Conservation (phyloP, 2,329 filamentous ascomycete genomes). For the Neofusicoccum kwambonambiense region DNA sequence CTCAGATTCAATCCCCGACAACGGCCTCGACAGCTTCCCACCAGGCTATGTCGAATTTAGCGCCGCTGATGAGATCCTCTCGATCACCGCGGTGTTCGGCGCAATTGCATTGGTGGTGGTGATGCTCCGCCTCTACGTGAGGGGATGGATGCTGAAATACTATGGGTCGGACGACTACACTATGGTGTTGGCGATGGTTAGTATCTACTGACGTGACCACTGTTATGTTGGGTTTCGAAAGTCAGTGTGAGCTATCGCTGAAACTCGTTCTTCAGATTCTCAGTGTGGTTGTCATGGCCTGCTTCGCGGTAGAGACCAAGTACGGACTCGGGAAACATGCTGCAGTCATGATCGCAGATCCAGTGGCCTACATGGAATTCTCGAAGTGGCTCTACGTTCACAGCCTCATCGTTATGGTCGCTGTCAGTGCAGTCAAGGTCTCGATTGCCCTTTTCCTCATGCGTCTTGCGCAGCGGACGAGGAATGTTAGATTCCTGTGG, state of each 20-base stretch:
- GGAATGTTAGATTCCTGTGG: constrained; percentile 43
- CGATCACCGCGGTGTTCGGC: constrained; percentile 41
- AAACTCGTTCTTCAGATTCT: not conserved
- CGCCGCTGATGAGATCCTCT: constrained; percentile 41
- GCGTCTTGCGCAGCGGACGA: constrained; percentile 41
- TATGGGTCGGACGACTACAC: constrained; percentile 51
- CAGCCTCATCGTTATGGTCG: constrained; percentile 48
- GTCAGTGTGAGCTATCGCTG: not conserved
- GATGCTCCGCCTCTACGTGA: constrained; percentile 47
- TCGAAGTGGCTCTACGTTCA: constrained; percentile 45
- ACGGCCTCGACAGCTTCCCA: constrained; percentile 19
- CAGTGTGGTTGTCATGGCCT: constrained; percentile 31
- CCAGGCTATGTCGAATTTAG: constrained; percentile 37
- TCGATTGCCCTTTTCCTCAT: constrained; percentile 49
- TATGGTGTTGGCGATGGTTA: constrained; percentile 44
- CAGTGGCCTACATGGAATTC: constrained; percentile 35
- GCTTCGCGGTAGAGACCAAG: constrained; percentile 45
- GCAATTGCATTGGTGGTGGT: constrained; percentile 40
- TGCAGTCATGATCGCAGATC: constrained; percentile 32
- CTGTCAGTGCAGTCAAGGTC: constrained; percentile 47
- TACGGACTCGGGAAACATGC: constrained; percentile 51
- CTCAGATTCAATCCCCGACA: not conserved
- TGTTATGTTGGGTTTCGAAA: too few species aligned
- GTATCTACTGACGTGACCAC: constrained; percentile 9
- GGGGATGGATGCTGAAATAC: constrained; percentile 47